A percentile compares a stretch with the other conserved stretches of the same genome.
phyloP scores from a whole-genome alignment of 768 basidiomycete genomes.

The Gloeostereum incarnatum region DNA sequence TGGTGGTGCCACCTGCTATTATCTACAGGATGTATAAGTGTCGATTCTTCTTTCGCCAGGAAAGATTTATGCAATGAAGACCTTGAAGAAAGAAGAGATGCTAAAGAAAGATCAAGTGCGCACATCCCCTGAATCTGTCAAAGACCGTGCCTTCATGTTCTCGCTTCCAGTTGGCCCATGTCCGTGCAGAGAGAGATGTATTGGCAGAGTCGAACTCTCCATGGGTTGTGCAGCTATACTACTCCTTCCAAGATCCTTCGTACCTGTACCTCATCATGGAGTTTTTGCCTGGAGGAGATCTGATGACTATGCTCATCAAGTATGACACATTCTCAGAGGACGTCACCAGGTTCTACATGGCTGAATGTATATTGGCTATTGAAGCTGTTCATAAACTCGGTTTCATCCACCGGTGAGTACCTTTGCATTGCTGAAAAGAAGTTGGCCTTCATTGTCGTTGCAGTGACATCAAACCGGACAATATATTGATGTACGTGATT shows the following conservation, averaged over 20 bases:
- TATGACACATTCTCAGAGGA: slow-evolving; percentile 99
- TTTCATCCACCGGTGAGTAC: slow-evolving; percentile 86
- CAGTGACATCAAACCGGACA: slow-evolving; percentile 99
- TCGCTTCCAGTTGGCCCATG: slow-evolving; percentile 76
- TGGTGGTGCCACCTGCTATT: background rate
- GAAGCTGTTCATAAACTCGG: slow-evolving; percentile 96
- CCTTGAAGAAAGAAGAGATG: slow-evolving; percentile 96
- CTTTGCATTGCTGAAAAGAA: background rate
- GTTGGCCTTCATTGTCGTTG: slow-evolving; percentile 2
- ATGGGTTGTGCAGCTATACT: slow-evolving; percentile 96
- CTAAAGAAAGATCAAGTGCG: slow-evolving; percentile 95
- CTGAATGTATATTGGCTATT: slow-evolving; percentile 96
- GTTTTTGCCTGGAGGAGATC: slow-evolving; percentile 94
- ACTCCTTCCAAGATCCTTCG: slow-evolving; percentile 94
- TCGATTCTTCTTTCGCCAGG: slow-evolving; percentile 24
- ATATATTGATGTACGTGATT: slow-evolving; percentile 50
- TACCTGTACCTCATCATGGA: slow-evolving; percentile 99
- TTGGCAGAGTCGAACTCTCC: slow-evolving; percentile 90
- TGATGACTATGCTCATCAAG: slow-evolving; percentile 99
- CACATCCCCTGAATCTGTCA: background rate
- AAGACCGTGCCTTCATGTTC: background rate
- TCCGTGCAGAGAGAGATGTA: slow-evolving; percentile 95
- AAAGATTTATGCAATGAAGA: slow-evolving; percentile 99
- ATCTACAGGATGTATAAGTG: background rate
- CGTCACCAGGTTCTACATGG: slow-evolving; percentile 96